A percentile compares a stretch with the other conserved stretches of the same genome.
phyloP scores from a whole-genome alignment of 1,284 basidiomycete species.

The Irpex lacteus region DNA sequence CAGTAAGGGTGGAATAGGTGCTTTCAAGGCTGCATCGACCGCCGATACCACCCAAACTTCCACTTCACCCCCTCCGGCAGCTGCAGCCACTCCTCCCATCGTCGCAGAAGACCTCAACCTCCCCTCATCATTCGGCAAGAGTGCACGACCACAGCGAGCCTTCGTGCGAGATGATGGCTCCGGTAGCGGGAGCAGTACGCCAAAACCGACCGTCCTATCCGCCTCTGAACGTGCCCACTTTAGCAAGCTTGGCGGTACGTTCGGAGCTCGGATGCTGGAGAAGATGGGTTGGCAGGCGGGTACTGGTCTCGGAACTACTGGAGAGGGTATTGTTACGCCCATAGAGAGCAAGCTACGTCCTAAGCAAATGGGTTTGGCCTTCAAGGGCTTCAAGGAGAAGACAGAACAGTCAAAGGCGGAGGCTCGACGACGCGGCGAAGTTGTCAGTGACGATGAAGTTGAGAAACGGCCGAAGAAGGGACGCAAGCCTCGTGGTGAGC shows the following conservation, averaged over 20 bases:
- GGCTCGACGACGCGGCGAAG: constrained; percentile 72
- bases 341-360: constrained; percentile 84
- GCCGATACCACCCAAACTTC: constrained; percentile 9
- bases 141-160: constrained; percentile 40
- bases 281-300: constrained; percentile 94
- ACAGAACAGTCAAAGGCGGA: constrained; percentile 87
- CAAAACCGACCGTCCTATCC: constrained; percentile 53
- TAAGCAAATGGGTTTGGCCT: constrained; percentile 83
- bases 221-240: constrained; percentile 76
- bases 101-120: constrained; percentile 28
- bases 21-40: constrained; percentile 24
- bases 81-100: constrained; percentile 27
- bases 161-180: constrained; percentile 52
- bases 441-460: constrained; percentile 74
- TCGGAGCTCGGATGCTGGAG: constrained; percentile 86
- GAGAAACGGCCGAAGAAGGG: constrained; percentile 43
- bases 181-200: constrained; percentile 34
- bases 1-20: constrained; percentile 47
- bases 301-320: constrained; percentile 75
- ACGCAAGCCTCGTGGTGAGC: constrained; percentile 42
- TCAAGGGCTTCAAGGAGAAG: constrained; percentile 82
- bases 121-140: constrained; percentile 44
- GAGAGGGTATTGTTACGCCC: constrained; percentile 86
- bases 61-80: constrained; percentile 20
- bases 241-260: constrained; percentile 68